These are phyloP conservation scores for Colletotrichum sp. DNA, from an alignment of 2,329 filamentous ascomycete species.

Conservation along the genomic window DNA sequence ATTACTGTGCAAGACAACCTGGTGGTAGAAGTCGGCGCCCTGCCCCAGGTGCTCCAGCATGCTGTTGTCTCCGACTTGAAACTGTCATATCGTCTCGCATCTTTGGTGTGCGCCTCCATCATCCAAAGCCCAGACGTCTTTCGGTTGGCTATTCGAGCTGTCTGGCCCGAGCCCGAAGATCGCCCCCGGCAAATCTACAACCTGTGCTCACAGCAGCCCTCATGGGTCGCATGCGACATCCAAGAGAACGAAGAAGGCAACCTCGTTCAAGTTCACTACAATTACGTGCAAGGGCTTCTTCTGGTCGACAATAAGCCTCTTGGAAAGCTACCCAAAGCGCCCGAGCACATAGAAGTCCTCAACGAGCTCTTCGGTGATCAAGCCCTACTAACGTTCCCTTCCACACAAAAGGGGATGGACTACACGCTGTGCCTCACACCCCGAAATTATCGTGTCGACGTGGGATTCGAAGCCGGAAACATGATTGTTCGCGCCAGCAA, in stretches of 20 bases:
- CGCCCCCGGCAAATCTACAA: background rate
- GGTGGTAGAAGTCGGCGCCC: conserved; percentile 34
- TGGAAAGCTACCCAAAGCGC: conserved; percentile 55
- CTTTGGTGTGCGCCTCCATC: conserved; percentile 39
- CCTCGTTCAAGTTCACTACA: conserved; percentile 35
- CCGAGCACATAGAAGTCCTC: conserved; percentile 47
- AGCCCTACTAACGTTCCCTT: conserved; percentile 57
- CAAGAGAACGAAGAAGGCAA: conserved; percentile 15
- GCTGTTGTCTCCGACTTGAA: conserved; percentile 53
- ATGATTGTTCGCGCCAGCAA: conserved; percentile 49
- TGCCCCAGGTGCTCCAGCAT: conserved; percentile 37
- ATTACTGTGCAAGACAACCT: conserved; percentile 50
- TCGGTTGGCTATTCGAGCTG: conserved; percentile 35
- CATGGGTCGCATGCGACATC: conserved; percentile 18
- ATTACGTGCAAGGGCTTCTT: conserved; percentile 35
- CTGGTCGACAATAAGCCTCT: conserved; percentile 39
- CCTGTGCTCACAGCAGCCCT: conserved; percentile 35
- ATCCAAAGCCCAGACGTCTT: conserved; percentile 26
- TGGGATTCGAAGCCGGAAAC: conserved; percentile 49
- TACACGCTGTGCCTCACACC: conserved; percentile 39
- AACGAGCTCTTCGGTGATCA: conserved; percentile 58
- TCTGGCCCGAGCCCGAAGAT: conserved; percentile 45
- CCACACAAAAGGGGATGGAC: conserved; percentile 55
- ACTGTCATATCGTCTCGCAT: conserved; percentile 40
- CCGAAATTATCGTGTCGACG: conserved; percentile 52